Evolutionary conservation across 1,284 basidiomycete species (phyloP).

Genomic region (Moesziomyces sp.): DNA sequence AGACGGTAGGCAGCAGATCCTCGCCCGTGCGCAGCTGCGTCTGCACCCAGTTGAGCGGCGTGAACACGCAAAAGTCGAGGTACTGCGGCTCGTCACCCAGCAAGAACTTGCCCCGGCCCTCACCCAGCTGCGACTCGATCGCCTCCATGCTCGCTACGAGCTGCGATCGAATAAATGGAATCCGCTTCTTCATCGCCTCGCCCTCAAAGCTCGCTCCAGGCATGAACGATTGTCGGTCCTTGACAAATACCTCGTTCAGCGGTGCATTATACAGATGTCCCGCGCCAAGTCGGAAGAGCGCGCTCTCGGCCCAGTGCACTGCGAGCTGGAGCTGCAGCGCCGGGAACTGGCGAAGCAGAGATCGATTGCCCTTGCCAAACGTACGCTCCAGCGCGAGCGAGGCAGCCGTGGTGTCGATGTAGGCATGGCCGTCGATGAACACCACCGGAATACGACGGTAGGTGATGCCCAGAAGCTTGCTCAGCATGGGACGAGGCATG

Average conservation of each 20-base stretch:
- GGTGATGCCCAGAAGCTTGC: constrained; percentile 39
- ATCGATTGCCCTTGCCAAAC: constrained; percentile 18
- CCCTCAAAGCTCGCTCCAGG: constrained; percentile 24
- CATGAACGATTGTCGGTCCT: constrained; percentile 35
- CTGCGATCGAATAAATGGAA: constrained; percentile 31
- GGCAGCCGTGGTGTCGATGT: constrained; percentile 40
- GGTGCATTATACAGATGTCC: constrained; percentile 39
- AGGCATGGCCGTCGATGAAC: constrained; percentile 40
- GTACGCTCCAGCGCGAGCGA: constrained; percentile 28
- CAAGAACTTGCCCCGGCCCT: constrained; percentile 12
- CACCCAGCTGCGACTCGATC: constrained; percentile 26
- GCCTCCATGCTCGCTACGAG: constrained; percentile 26
- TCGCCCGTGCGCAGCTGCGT: constrained; percentile 36
- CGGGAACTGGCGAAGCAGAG: constrained; percentile 17
- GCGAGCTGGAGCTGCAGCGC: constrained; percentile 39
- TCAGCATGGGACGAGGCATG: constrained; percentile 39
- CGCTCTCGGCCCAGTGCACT: constrained; percentile 33
- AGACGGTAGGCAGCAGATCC: constrained; percentile 28
- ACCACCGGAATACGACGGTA: constrained; percentile 48
- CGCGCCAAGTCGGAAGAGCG: constrained; percentile 27
- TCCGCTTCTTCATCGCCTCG: constrained; percentile 20
- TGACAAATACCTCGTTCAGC: constrained; percentile 23
- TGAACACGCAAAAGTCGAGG: constrained; percentile 36
- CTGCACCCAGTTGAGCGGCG: constrained; percentile 45
- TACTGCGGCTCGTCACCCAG: constrained; percentile 28